Base-by-base conservation (phyloP, 257 asterid genomes). In the Ophiorrhiza pumila region DNA sequence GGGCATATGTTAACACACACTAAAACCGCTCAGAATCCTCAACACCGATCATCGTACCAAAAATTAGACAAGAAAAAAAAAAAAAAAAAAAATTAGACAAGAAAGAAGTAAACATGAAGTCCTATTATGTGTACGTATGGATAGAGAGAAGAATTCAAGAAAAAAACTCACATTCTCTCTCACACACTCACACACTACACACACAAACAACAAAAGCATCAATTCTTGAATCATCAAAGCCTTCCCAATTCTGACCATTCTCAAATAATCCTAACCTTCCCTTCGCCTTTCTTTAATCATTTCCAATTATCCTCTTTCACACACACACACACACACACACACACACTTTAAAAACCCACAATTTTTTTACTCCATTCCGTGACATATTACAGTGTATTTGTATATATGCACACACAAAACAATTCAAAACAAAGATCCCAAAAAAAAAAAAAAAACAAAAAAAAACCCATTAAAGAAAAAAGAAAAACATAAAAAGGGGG, bases 251-350 rank as follows among this genome's bases (percentile, higher is more conserved):
- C 68, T 77, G 73, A 62, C 80, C 53, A 65, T 64, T 71, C 68
- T 71, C 75, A 76, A n/a, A n/a, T n/a, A n/a, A 63, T 70, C 76
- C 59, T 76, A 61, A 77, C 76, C 76, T 72, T 63, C 41, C 35
- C 70, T 9, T 39, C 69, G 47, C 71, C 58, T 65, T 74, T 75
- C 74, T 75, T 68, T 75, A 75, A 41, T 57, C 68, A 66, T 74
- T 74, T 73, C 43, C 63, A 69, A 69, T 50, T 35, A 69, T 46
- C 46, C 47, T 8, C 42, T 68, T 41, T 68, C 72, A 29, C 72
- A 29, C 72, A 46, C 72, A 29, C 45, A 20, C 71, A 35, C 72
- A 50, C 73, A 69, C 73, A 55, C 27, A 31, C 47, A 50, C 47
- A 11, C 73, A 63, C 76, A 46, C 22, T 17, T 52, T 47, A 35